A percentile compares a stretch with the other conserved stretches of the same genome.
These are phyloP conservation scores for Scedosporium boydii DNA, from an alignment of 2,329 filamentous ascomycete species.

Conservation along the genomic window DNA sequence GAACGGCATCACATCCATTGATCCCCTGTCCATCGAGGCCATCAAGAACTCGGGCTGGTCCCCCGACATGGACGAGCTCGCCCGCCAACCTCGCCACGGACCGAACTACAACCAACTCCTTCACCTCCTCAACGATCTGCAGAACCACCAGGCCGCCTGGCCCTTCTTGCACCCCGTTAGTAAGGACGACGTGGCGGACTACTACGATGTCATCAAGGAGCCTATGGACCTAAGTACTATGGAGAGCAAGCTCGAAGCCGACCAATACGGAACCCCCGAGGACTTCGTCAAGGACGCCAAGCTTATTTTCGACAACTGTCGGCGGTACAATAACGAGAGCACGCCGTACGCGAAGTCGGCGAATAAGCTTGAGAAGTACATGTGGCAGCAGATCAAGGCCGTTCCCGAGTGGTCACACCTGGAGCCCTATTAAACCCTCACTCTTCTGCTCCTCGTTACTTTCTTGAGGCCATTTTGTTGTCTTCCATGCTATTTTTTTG, in stretches of 20 bases:
- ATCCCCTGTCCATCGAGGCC: constrained; percentile 76
- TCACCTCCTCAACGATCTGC: constrained; percentile 86
- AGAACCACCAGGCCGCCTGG: constrained; percentile 90
- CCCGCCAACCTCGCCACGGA: constrained; percentile 87
- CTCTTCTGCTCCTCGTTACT: not conserved
- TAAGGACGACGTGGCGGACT: constrained; percentile 93
- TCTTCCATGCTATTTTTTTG: not conserved
- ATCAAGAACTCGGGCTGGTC: constrained; percentile 94
- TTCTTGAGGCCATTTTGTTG: not conserved
- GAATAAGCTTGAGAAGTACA: constrained; percentile 84
- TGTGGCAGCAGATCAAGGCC: constrained; percentile 87
- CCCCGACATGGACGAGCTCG: constrained; percentile 93
- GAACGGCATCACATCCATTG: constrained; percentile 63
- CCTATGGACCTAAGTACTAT: constrained; percentile 96
- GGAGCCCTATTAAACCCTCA: constrained; percentile 30
- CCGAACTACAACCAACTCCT: constrained; percentile 93
- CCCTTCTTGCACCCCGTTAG: constrained; percentile 92
- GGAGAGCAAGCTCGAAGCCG: constrained; percentile 90
- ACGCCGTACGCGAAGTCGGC: constrained; percentile 94
- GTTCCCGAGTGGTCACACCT: constrained; percentile 84
- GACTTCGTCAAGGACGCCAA: constrained; percentile 86
- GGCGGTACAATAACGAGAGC: constrained; percentile 90
- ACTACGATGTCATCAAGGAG: constrained; percentile 96
- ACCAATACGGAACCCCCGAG: constrained; percentile 82
- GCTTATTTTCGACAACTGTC: constrained; percentile 89